Evolutionary conservation across 2,329 filamentous ascomycete genomes (phyloP).

Genomic region (Microcyclospora pomicola): DNA sequence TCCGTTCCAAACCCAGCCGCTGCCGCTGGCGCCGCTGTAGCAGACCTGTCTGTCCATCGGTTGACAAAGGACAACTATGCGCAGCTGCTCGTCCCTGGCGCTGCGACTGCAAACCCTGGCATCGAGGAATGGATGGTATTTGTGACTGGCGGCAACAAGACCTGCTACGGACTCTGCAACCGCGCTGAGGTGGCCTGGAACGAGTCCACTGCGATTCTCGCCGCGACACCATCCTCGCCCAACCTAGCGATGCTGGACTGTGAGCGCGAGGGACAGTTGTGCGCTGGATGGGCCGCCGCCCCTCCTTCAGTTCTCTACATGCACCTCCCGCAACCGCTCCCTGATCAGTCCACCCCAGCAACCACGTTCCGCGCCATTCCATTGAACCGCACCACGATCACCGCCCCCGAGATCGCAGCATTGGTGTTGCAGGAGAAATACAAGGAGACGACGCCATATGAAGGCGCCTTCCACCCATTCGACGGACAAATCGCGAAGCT

Average conservation of each 20-base stretch:
- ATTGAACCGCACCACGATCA: constrained; percentile 57
- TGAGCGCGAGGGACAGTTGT: constrained; percentile 59
- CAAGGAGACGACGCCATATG: constrained; percentile 37
- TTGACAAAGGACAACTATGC: constrained; percentile 60
- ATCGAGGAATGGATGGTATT: constrained; percentile 68
- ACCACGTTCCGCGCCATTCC: constrained; percentile 51
- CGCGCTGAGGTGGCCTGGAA: constrained; percentile 48
- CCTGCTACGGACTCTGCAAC: constrained; percentile 58
- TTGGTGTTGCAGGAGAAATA: constrained; percentile 47
- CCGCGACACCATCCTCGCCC: constrained; percentile 46
- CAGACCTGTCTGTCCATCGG: constrained; percentile 38
- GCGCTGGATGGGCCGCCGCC: constrained; percentile 56
- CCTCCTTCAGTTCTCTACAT: constrained; percentile 55
- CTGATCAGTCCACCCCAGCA: constrained; percentile 50
- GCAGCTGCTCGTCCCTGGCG: constrained; percentile 49
- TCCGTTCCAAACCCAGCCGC: constrained; percentile 31
- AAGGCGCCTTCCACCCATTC: constrained; percentile 64
- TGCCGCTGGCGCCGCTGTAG: constrained; percentile 25
- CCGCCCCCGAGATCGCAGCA: constrained; percentile 47
- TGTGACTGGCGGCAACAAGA: constrained; percentile 63
- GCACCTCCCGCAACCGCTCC: constrained; percentile 41
- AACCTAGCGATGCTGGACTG: constrained; percentile 60
- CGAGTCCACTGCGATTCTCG: constrained; percentile 39
- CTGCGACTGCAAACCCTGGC: constrained; percentile 39
- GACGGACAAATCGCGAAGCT: constrained; percentile 52